Evolutionary conservation across 495 filamentous ascomycete species (phyloP), one percentile per base, ranked within the genome.

Genomic region (Tuber umbilicatum): DNA sequence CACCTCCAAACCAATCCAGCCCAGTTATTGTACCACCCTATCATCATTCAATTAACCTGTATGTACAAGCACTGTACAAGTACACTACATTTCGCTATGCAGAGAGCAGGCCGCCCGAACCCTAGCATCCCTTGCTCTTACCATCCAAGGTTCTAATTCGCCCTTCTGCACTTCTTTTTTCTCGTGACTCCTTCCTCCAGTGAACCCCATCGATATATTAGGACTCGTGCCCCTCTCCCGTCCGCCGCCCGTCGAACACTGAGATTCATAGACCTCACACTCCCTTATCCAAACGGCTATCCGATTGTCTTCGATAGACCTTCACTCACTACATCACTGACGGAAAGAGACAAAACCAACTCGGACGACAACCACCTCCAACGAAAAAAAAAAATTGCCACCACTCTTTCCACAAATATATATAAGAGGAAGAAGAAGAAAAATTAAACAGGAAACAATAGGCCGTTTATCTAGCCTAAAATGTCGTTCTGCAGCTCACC

Each of bases 401-500:
- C 19, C 55, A 64, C n/a, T 6, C 55, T 35, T 5, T 14, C 27
- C 19, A 64, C 16, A 64, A 35, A 17, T 12, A 14, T 64, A 5
- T 35, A 31, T 5, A 64, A 64, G 55, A 64, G 55, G 31, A 17
- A 64, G 55, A 6, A 50, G 45, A 50, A n/a, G 2, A 16, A 35
- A 16, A 35, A 60, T 16, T 16, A 16, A 60, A 60, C 69, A 70
- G 69, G 39, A 43, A 70, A 43, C 9, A 5, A 64, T 17, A 35
- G 14, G 14, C 27, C 27, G 27, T 35, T 35, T 35, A 64, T 6
- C 27, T 64, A 31, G 55, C 55, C 27, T 16, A 64, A 35, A 73
- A 80, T 80, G 79, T 80, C 78, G 45, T 80, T 70, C 47, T 80
- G 79, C 40, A 73, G 78, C 71, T 80, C 79, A 40, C 79, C 79